These are phyloP conservation scores for Coemansia biformis DNA, from an alignment of 192 early-diverging fungal species.

Conservation along the genomic window DNA sequence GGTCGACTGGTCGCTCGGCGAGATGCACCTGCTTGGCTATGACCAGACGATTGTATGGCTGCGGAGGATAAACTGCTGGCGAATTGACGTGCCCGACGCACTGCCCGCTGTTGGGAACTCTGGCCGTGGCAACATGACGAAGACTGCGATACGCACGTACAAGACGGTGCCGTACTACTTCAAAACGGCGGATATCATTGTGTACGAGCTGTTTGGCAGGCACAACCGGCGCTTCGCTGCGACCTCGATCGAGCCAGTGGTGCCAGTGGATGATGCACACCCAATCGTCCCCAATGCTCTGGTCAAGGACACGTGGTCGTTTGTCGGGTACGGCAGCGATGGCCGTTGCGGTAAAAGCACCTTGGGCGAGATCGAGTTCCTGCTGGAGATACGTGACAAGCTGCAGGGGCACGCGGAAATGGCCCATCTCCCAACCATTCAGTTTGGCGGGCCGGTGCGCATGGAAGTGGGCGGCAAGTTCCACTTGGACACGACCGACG, in stretches of 20 bases:
- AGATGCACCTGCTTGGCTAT: slow-evolving; percentile 3
- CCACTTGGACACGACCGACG: too few species aligned
- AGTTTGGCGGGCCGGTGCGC: too few species aligned
- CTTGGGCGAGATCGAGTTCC: not conserved
- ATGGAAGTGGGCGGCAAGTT: too few species aligned
- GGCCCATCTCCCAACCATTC: too few species aligned
- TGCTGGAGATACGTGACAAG: not conserved
- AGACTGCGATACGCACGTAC: too few species aligned
- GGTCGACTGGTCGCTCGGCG: slow-evolving; percentile 15
- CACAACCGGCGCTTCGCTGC: slow-evolving; percentile 12
- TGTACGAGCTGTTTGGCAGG: slow-evolving; percentile 12
- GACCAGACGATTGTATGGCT: slow-evolving; percentile 1
- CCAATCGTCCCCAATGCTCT: not conserved
- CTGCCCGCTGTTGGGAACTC: too few species aligned
- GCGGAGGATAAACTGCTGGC: not conserved
- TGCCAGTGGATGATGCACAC: not conserved
- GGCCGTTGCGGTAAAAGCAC: too few species aligned
- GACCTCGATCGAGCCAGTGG: not conserved
- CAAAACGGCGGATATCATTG: not conserved
- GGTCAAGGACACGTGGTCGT: slow-evolving; percentile 7
- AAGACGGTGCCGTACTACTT: slow-evolving; percentile 7
- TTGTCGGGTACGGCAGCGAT: not conserved
- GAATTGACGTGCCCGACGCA: not conserved
- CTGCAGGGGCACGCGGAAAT: not conserved
- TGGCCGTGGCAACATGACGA: too few species aligned